Conservation (phyloP, 2,329 filamentous ascomycete species). For the Elsinoe arachidis region DNA sequence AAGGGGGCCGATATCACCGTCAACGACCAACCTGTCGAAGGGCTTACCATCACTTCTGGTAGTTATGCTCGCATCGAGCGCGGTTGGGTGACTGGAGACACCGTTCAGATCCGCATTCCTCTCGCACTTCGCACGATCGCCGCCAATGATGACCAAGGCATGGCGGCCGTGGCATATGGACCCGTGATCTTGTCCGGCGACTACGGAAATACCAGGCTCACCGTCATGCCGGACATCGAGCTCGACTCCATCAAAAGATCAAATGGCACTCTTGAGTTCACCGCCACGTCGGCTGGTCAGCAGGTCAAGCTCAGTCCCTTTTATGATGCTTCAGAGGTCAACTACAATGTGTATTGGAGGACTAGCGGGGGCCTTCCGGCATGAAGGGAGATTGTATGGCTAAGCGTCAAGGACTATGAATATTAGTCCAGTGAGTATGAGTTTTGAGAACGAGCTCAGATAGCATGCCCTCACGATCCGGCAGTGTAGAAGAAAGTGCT, state of each 20-base stretch:
- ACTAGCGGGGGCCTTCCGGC: slow-evolving; percentile 6
- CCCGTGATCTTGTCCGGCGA: slow-evolving; percentile 40
- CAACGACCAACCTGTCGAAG: slow-evolving; percentile 31
- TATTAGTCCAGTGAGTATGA: background rate
- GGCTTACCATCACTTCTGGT: slow-evolving; percentile 27
- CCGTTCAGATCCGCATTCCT: slow-evolving; percentile 36
- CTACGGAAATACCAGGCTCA: slow-evolving; percentile 29
- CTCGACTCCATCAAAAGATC: slow-evolving; percentile 1
- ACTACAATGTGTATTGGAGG: slow-evolving; percentile 12
- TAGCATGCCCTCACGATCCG: too few relatives aligned
- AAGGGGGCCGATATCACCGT: slow-evolving; percentile 32
- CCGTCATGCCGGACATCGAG: slow-evolving; percentile 4
- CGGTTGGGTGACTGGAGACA: slow-evolving; percentile 38
- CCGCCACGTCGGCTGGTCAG: background rate
- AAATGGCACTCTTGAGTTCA: slow-evolving; percentile 4
- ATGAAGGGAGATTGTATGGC: background rate
- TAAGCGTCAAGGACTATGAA: background rate
- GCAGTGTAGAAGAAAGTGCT: background rate
- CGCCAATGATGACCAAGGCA: slow-evolving; percentile 39
- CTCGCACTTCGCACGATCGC: slow-evolving; percentile 37
- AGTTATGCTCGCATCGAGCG: slow-evolving; percentile 36
- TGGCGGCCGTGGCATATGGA: slow-evolving; percentile 42
- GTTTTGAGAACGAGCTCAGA: background rate
- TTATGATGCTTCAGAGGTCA: slow-evolving; percentile 12
- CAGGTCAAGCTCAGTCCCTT: slow-evolving; percentile 3